Base-by-base conservation (phyloP, 2,329 filamentous ascomycete genomes). In the Canariomyces notabilis region DNA sequence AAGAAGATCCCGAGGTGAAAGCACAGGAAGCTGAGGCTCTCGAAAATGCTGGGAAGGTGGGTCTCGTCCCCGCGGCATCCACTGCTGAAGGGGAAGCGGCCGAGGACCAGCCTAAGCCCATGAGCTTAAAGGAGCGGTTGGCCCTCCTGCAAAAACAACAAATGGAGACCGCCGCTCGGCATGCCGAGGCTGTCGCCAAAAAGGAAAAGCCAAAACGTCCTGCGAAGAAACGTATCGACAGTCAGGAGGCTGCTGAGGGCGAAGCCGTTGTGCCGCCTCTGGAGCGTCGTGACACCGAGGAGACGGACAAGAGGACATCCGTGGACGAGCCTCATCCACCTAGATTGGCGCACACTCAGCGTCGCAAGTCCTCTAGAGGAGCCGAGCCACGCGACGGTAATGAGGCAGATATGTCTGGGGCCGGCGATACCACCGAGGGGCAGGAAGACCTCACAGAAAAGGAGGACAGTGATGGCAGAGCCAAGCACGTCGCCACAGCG, bases 61-160 rank as follows among this genome's bases (percentile, higher is more conserved):
- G 83, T 1, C 68, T 87, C 29, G 67, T 73, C 26, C 62, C 72
- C 14, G 61, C 65, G 38, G 59, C 63, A 41, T 43, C 67, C 15
- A 67, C 74, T 6, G 74, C 71, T 41, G 67, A 73, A 4, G 73
- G 70, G 18, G 76, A 73, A 34, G 80, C 75, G 14, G 79, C 72
- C 5, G 88, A 93, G 45, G 87, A 94, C 35, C 82, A 87, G 58
- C 90, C 91, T 1, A 96, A 97, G 67, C 89, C 90, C 19, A 87
- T 89, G 46, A 96, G 87, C 57, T 67, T 98, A 51, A 98, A 97
- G 67, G 93, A 98, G 65, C 80, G 93, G 52, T 96, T 98, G 68
- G 93, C 93, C 21, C 72, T 95, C 42, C 73, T 98, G 14, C 93
- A 98, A 65, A 91, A 87, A 63, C 89, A 97, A 64, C 93, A 98